Base-by-base conservation (phyloP, 2,329 filamentous ascomycete species). In the Botrytis fabae region DNA sequence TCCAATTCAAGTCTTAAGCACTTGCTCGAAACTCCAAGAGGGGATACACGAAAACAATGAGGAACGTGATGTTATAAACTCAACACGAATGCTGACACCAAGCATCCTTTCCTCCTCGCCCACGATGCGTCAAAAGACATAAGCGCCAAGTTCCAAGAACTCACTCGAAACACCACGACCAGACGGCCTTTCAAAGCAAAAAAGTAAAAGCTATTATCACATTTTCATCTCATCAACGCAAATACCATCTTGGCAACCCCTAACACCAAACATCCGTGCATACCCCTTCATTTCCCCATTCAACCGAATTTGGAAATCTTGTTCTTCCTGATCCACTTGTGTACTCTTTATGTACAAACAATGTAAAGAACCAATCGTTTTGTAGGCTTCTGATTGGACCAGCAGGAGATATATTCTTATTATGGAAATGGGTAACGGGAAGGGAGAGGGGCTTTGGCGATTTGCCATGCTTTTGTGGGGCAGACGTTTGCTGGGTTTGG, bases 261-360 rank as follows among this genome's bases (percentile, higher is more conserved):
- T 38, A 46, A 54, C 44, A 40, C 32, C 63, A 66, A 66, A 40
- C 32, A 66, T 66, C 63, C 63, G 63, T 66, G 63, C 63, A 40
- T 18, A 65, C 63, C 63, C 63, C 63, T 66, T 66, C 63, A 66
- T 66, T 35, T 65, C 63, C 63, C 28, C 48, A 25, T 5, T 40
- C 46, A n/a, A 35, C 63, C 46, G 2, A 38, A 54, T 66, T 38
- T 18, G 63, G 46, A 12, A 51, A 20, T 66, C 14, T 38, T 10
- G 32, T 20, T n/a, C 32, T 51, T 18, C n/a, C 4, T 25, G 16
- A 48, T 66, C 14, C 46, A 66, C 25, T n/a, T 35, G 25, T 51
- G 35, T 66, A 40, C 46, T 54, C 32, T 66, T 66, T n/a, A n/a
- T 48, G 63, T 32, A 54, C 14, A n/a, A 48, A 40, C 32, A 57